These are phyloP conservation scores for Petrea volubilis DNA, from an alignment of 257 asterid genomes.

Conservation along the genomic window DNA sequence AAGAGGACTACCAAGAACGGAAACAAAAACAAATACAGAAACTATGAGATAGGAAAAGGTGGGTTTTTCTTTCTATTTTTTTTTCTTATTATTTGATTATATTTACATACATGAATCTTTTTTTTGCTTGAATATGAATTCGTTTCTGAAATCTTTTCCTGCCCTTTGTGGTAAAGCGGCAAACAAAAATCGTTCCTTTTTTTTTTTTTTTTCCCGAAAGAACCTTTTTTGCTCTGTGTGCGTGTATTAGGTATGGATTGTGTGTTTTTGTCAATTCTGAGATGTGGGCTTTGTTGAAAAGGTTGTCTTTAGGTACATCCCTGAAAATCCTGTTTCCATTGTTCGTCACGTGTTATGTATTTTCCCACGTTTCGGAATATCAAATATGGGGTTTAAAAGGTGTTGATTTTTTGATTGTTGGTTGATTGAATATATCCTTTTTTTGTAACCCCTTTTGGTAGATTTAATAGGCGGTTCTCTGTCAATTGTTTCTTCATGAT, in stretches of 20 bases:
- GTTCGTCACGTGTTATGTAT: background rate
- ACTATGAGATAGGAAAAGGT: background rate
- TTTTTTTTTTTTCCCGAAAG: background rate
- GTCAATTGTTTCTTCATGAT: background rate
- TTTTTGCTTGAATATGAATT: background rate
- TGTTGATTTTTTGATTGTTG: slow-evolving; percentile 10
- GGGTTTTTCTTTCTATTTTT: slow-evolving; percentile 11
- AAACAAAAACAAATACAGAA: background rate
- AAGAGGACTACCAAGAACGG: background rate
- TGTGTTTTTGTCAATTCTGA: background rate
- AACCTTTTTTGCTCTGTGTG: background rate
- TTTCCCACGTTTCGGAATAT: slow-evolving; percentile 5
- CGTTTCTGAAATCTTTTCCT: slow-evolving; percentile 18
- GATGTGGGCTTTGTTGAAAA: background rate
- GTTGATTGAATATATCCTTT: background rate
- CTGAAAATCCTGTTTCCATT: background rate
- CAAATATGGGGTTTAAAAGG: background rate
- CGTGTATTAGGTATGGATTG: background rate
- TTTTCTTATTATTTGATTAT: background rate
- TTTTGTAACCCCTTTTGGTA: background rate
- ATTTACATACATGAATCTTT: background rate
- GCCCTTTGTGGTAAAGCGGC: slow-evolving; percentile 33
- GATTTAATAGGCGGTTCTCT: slow-evolving; percentile 9
- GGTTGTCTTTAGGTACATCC: background rate
- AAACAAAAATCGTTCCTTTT: background rate